phyloP scores from a whole-genome alignment of 495 filamentous ascomycete species.

The Saxophila tyrrhenica region DNA sequence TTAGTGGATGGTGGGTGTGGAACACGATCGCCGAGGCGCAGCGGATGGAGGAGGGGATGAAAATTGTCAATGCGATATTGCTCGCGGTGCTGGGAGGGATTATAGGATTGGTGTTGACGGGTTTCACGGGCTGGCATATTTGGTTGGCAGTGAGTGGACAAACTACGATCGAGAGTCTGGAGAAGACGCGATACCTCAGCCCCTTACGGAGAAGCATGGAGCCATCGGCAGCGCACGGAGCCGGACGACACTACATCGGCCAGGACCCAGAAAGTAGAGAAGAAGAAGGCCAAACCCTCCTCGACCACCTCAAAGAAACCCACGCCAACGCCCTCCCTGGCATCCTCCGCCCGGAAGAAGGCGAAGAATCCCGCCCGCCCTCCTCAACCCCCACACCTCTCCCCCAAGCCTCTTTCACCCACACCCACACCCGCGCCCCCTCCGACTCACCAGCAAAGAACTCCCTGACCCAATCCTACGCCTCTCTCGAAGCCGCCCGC shows the following conservation, averaged over 20 bases:
- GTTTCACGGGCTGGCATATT: slow-evolving; percentile 91
- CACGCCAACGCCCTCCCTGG: slow-evolving; percentile 77
- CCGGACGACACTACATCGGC: slow-evolving; percentile 20
- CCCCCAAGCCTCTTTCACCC: too few relatives aligned
- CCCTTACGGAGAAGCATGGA: slow-evolving; percentile 62
- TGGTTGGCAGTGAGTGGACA: slow-evolving; percentile 63
- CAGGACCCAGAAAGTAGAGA: slow-evolving; percentile 12
- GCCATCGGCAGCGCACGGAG: slow-evolving; percentile 31
- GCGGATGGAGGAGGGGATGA: slow-evolving; percentile 36
- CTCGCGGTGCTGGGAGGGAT: slow-evolving; percentile 79
- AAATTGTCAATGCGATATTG: slow-evolving; percentile 85
- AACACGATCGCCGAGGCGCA: slow-evolving; percentile 56
- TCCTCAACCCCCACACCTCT: not conserved
- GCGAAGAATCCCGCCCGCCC: slow-evolving; percentile 38
- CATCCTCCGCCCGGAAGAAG: slow-evolving; percentile 67
- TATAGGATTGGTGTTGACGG: slow-evolving; percentile 75
- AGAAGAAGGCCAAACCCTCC: slow-evolving; percentile 49
- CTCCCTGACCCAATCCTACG: slow-evolving; percentile 49
- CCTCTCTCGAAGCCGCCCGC: slow-evolving; percentile 59
- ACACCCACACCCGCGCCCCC: slow-evolving; percentile 2
- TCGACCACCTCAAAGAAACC: slow-evolving; percentile 65
- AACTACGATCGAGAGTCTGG: slow-evolving; percentile 90
- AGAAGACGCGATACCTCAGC: slow-evolving; percentile 84
- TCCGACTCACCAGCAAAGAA: slow-evolving; percentile 34
- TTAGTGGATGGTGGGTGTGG: slow-evolving; percentile 68